These are phyloP conservation scores for Pyrenopolyporus hunteri DNA, from an alignment of 495 filamentous ascomycete species.

Conservation along the genomic window DNA sequence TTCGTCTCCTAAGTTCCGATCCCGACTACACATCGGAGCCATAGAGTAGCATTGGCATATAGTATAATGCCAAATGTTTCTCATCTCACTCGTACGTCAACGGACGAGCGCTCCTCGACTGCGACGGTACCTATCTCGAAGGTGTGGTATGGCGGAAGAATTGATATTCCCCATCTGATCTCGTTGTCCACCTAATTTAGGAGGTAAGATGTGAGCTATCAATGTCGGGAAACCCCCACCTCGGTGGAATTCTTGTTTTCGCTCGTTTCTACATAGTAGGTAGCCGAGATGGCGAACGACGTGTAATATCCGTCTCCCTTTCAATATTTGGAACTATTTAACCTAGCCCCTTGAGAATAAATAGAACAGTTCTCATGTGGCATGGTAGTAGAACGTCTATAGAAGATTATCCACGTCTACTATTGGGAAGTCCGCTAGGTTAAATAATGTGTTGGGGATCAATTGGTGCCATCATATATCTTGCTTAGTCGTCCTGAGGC, in stretches of 20 bases:
- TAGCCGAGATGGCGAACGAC: slow-evolving; percentile 7
- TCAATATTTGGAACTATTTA: neutral
- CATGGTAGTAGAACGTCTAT: slow-evolving; percentile 25
- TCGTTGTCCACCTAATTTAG: neutral
- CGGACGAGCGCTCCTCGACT: neutral
- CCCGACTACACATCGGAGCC: slow-evolving; percentile 12
- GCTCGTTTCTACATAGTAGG: too few species aligned
- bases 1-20: slow-evolving; percentile 2
- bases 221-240: slow-evolving; percentile 14
- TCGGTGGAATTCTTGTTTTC: slow-evolving; percentile 30
- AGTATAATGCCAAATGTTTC: neutral
- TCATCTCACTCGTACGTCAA: neutral
- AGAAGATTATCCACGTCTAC: slow-evolving; percentile 18
- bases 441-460: slow-evolving; percentile 22
- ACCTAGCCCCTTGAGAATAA: neutral
- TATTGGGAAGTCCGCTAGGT: slow-evolving; percentile 24
- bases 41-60: neutral
- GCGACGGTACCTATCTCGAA: neutral
- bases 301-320: slow-evolving; percentile 1
- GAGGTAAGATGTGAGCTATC: slow-evolving; percentile 3
- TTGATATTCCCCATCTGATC: neutral
- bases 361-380: too few species aligned
- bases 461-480: slow-evolving; percentile 10
- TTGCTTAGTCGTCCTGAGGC: slow-evolving; percentile 26
- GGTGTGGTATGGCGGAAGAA: neutral